Percentiles rank a stretch among this genome's conserved stretches.
These are phyloP conservation scores for Ceratocystis ficicola DNA, from an alignment of 2,329 filamentous ascomycete genomes.

Conservation along the genomic window DNA sequence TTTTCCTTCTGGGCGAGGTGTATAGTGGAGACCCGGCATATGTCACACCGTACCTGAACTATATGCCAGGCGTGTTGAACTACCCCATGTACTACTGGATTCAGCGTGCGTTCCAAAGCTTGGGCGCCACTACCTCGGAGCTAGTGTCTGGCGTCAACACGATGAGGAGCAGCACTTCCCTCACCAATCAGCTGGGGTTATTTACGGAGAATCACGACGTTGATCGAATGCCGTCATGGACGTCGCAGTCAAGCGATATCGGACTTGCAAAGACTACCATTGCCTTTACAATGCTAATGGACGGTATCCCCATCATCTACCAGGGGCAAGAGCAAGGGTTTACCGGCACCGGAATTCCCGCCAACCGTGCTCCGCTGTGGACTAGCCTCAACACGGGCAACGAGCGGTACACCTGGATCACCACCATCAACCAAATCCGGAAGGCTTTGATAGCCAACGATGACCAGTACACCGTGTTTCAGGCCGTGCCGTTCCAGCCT, in stretches of 20 bases:
- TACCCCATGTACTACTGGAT: slow-evolving; percentile 24
- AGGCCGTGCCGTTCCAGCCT: slow-evolving; percentile 22
- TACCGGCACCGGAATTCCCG: slow-evolving; percentile 36
- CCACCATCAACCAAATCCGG: slow-evolving; percentile 20
- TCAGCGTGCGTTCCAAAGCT: slow-evolving; percentile 21
- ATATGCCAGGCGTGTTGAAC: slow-evolving; percentile 41
- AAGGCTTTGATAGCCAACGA: slow-evolving; percentile 19
- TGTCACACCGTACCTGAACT: slow-evolving; percentile 44
- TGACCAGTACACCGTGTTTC: slow-evolving; percentile 18
- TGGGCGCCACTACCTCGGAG: slow-evolving; percentile 21
- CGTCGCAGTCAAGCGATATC: slow-evolving; percentile 36
- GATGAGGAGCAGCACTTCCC: slow-evolving; percentile 42
- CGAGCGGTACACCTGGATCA: slow-evolving; percentile 22
- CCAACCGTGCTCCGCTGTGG: slow-evolving; percentile 22
- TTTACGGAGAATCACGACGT: slow-evolving; percentile 56
- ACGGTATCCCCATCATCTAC: slow-evolving; percentile 47
- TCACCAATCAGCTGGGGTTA: slow-evolving; percentile 35
- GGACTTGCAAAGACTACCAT: slow-evolving; percentile 38
- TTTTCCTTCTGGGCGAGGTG: slow-evolving; percentile 55
- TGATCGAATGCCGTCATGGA: slow-evolving; percentile 38
- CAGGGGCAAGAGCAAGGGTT: slow-evolving; percentile 52
- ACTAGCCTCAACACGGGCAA: slow-evolving; percentile 19
- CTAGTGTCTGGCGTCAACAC: slow-evolving; percentile 54
- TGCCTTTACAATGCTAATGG: slow-evolving; percentile 28
- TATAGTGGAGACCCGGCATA: slow-evolving; percentile 41